A percentile compares a stretch with the other conserved stretches of the same genome.
phyloP scores from a whole-genome alignment of 441 rosid species.

The Pelargonium fulgidum region DNA sequence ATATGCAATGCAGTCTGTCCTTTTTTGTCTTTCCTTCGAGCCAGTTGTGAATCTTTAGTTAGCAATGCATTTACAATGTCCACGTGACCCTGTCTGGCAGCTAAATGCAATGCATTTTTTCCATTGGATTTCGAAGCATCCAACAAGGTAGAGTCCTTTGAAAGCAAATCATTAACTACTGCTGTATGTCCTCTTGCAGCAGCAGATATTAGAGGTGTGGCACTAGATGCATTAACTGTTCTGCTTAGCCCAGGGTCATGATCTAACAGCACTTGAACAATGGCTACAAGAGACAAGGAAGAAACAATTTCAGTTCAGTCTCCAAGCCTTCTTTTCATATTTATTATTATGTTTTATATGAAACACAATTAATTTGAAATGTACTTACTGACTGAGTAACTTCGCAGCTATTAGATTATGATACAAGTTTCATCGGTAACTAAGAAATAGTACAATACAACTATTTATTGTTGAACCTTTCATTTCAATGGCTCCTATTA shows the following conservation, averaged over 20 bases:
- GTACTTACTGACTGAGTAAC: no score
- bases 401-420: no score
- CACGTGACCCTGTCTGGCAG: slow-evolving; percentile 84
- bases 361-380: no score
- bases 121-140: slow-evolving; percentile 75
- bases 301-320: slow-evolving; percentile 14
- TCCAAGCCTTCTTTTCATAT: not conserved
- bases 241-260: slow-evolving; percentile 71
- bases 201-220: slow-evolving; percentile 87
- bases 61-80: slow-evolving; percentile 73
- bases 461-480: not conserved
- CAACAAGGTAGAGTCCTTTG: slow-evolving; percentile 68
- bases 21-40: slow-evolving; percentile 85
- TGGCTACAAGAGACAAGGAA: slow-evolving; percentile 59
- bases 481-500: not conserved
- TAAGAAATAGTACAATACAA: no score
- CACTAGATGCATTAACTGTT: slow-evolving; percentile 67
- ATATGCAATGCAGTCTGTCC: slow-evolving; percentile 95
- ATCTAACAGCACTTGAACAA: slow-evolving; percentile 76
- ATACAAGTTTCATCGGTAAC: no score
- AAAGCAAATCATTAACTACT: slow-evolving; percentile 73
- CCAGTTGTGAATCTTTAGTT: slow-evolving; percentile 71
- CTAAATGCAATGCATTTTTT: slow-evolving; percentile 84
- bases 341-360: no score
- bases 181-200: slow-evolving; percentile 83